These are phyloP conservation scores for Gastrolobium bilobum DNA, from an alignment of 306 rosid genomes.

Conservation along the genomic window DNA sequence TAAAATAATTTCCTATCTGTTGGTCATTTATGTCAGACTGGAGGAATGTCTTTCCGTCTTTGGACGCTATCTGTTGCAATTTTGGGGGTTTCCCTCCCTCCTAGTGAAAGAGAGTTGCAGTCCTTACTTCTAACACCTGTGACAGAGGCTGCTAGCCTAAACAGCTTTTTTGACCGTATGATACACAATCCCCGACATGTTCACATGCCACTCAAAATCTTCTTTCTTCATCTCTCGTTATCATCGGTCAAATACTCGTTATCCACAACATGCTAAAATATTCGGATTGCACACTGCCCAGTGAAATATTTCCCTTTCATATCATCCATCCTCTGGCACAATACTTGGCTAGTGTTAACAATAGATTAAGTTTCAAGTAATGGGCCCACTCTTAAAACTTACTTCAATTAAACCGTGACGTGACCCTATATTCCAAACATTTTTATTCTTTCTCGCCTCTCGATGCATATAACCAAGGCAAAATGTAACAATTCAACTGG, in stretches of 20 bases:
- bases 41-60: conserved; percentile 46
- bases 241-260: conserved; percentile 48
- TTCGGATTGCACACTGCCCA: background rate
- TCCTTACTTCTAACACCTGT: conserved; percentile 34
- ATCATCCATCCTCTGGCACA: background rate
- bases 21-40: background rate
- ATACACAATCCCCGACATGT: background rate
- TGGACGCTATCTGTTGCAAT: conserved; percentile 18
- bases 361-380: conserved; percentile 33
- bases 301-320: background rate
- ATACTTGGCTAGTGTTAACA: no score
- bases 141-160: conserved; percentile 13
- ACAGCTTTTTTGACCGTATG: conserved; percentile 53
- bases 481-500: background rate
- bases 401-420: background rate
- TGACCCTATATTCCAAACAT: background rate
- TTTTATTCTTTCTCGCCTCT: background rate
- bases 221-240: background rate
- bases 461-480: background rate
- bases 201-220: conserved; percentile 40
- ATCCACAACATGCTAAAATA: background rate
- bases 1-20: background rate
- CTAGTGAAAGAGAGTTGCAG: background rate
- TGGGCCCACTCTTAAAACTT: background rate
- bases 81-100: background rate